These are phyloP conservation scores for Diaporthe aspalathi DNA, from an alignment of 2,329 filamentous ascomycete genomes.

Conservation along the genomic window DNA sequence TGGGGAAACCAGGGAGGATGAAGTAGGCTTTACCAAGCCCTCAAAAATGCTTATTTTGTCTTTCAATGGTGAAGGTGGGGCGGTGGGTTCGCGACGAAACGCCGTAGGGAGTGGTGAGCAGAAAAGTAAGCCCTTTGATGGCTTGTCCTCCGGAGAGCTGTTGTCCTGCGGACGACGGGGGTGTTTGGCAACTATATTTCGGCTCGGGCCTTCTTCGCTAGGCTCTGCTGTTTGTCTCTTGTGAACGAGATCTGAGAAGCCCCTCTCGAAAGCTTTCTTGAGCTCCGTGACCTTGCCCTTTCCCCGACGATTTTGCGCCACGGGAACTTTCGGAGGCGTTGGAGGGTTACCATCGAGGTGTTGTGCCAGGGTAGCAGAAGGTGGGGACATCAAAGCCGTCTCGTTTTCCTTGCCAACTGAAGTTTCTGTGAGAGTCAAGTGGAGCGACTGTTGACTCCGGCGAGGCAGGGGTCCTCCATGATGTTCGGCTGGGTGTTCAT, in stretches of 20 bases:
- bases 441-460: too few species aligned
- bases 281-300: neutral
- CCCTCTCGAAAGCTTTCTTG: neutral
- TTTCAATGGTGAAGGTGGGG: neutral
- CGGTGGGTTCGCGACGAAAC: constrained; percentile 9
- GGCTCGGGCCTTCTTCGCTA: neutral
- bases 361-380: neutral
- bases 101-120: constrained; percentile 16
- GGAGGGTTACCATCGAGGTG: neutral
- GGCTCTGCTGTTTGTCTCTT: neutral
- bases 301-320: neutral
- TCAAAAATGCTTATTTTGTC: constrained; percentile 35
- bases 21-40: constrained; percentile 30
- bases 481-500: neutral
- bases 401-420: too few species aligned
- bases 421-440: too few species aligned
- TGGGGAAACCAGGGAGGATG: neutral
- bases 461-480: too few species aligned
- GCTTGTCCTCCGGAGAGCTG: neutral
- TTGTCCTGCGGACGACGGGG: neutral
- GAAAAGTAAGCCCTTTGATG: neutral
- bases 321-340: too few species aligned
- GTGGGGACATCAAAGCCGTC: too few species aligned
- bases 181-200: neutral
- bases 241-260: neutral